These are phyloP conservation scores for Umbelopsis sp. DNA, from an alignment of 371 early-diverging fungal genomes.

Conservation along the genomic window DNA sequence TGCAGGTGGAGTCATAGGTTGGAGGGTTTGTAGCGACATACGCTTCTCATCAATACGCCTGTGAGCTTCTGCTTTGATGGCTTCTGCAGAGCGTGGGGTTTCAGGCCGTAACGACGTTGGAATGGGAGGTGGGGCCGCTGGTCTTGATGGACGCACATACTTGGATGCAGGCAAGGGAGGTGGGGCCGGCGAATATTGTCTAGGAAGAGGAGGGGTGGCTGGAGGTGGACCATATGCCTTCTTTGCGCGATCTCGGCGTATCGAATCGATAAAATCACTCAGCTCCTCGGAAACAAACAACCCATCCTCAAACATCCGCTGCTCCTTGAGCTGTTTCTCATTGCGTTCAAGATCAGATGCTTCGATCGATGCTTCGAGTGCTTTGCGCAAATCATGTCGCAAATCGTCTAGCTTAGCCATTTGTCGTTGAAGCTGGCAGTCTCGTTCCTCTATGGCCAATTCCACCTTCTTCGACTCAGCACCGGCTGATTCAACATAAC, in stretches of 20 bases:
- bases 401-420: slow-evolving; percentile 5
- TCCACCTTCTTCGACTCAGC: slow-evolving; percentile 4
- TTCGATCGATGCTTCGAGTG: slow-evolving; percentile 28
- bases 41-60: slow-evolving; percentile 35
- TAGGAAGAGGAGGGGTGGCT: slow-evolving; percentile 3
- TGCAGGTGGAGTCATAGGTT: slow-evolving; percentile 27
- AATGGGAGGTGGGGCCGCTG: slow-evolving; percentile 35
- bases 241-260: slow-evolving; percentile 22
- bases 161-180: slow-evolving; percentile 20
- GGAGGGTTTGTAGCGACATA: neutral
- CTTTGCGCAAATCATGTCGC: slow-evolving; percentile 9
- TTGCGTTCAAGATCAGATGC: slow-evolving; percentile 25
- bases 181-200: slow-evolving; percentile 14
- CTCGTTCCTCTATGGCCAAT: neutral
- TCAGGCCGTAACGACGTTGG: slow-evolving; percentile 45
- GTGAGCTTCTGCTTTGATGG: slow-evolving; percentile 51
- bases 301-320: slow-evolving; percentile 54
- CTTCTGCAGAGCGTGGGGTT: slow-evolving; percentile 46
- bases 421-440: slow-evolving; percentile 6
- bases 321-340: slow-evolving; percentile 26
- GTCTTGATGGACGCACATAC: neutral
- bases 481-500: neutral
- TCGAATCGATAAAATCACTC: slow-evolving; percentile 40
- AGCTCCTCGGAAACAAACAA: slow-evolving; percentile 39
- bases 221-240: slow-evolving; percentile 14